Evolutionary conservation across 192 early-diverging fungal genomes (phyloP).

Genomic region (Thamnidium elegans): DNA sequence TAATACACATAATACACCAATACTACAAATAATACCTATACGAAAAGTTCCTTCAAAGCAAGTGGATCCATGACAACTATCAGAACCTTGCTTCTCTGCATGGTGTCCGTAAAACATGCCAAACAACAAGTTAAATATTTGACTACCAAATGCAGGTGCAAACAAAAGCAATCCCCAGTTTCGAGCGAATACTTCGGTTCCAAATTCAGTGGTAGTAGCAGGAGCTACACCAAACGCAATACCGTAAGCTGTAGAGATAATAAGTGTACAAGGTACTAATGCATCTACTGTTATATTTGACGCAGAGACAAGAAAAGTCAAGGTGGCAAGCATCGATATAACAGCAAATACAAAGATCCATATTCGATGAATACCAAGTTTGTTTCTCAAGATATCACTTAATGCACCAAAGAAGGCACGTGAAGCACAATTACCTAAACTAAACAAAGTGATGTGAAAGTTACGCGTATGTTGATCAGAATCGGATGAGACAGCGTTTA

Average conservation of each 20-base stretch:
- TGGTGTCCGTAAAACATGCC: slow-evolving; percentile 29
- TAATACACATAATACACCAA: background rate
- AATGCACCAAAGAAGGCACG: slow-evolving; percentile 29
- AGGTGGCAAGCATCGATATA: slow-evolving; percentile 6
- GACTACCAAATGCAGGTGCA: slow-evolving; percentile 37
- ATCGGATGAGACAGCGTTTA: slow-evolving; percentile 8
- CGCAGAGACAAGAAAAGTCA: slow-evolving; percentile 12
- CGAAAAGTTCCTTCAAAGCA: slow-evolving; percentile 27
- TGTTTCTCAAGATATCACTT: slow-evolving; percentile 24
- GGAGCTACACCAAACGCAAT: slow-evolving; percentile 34
- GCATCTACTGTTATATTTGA: background rate
- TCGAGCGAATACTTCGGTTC: slow-evolving; percentile 32
- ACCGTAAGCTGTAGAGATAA: slow-evolving; percentile 27
- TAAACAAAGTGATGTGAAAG: slow-evolving; percentile 25
- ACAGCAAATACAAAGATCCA: slow-evolving; percentile 29
- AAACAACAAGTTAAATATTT: slow-evolving; percentile 34
- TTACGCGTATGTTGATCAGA: slow-evolving; percentile 20
- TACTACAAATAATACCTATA: slow-evolving; percentile 11
- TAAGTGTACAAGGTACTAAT: slow-evolving; percentile 25
- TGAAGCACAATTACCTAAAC: slow-evolving; percentile 29
- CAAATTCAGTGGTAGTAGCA: slow-evolving; percentile 31
- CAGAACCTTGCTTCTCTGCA: slow-evolving; percentile 23
- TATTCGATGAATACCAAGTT: slow-evolving; percentile 30
- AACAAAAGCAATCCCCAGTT: slow-evolving; percentile 39
- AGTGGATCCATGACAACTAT: slow-evolving; percentile 23